A percentile compares a stretch with the other conserved stretches of the same genome.
Evolutionary conservation across 2,329 filamentous ascomycete genomes (phyloP).

Genomic region (Fusarium haematococcum): DNA sequence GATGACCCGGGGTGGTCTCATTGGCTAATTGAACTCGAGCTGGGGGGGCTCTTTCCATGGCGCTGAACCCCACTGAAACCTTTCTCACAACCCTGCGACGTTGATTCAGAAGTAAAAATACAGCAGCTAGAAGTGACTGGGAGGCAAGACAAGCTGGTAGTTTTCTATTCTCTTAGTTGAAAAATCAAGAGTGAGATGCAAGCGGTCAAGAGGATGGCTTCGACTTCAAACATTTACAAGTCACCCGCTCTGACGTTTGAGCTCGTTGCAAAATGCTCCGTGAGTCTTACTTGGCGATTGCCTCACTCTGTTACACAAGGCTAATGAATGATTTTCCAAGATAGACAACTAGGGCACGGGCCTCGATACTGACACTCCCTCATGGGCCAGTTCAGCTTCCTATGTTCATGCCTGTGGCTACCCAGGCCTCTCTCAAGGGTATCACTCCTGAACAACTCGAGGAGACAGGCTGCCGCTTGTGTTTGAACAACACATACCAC

Average conservation of each 20-base stretch:
- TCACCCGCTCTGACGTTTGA: slow-evolving; percentile 82
- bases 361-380: slow-evolving; percentile 86
- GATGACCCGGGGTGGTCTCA: slow-evolving; percentile 46
- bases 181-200: slow-evolving; percentile 43
- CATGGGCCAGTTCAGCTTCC: slow-evolving; percentile 93
- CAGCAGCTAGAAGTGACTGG: slow-evolving; percentile 13
- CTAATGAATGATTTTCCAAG: slow-evolving; percentile 36
- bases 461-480: slow-evolving; percentile 87
- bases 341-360: slow-evolving; percentile 93
- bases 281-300: slow-evolving; percentile 58
- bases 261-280: slow-evolving; percentile 81
- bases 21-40: slow-evolving; percentile 32
- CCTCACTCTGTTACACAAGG: slow-evolving; percentile 15
- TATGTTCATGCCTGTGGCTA: slow-evolving; percentile 98
- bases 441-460: slow-evolving; percentile 93
- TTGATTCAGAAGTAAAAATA: slow-evolving; percentile 23
- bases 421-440: slow-evolving; percentile 94
- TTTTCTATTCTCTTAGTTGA: neutral
- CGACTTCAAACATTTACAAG: slow-evolving; percentile 61
- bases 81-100: slow-evolving; percentile 23
- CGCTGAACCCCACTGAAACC: slow-evolving; percentile 38
- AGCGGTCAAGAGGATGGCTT: slow-evolving; percentile 59
- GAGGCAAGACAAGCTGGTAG: slow-evolving; percentile 6
- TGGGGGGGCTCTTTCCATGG: slow-evolving; percentile 5
- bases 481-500: slow-evolving; percentile 98